Conservation (phyloP, 2,329 filamentous ascomycete species). For the Phialocephala subalpina region DNA sequence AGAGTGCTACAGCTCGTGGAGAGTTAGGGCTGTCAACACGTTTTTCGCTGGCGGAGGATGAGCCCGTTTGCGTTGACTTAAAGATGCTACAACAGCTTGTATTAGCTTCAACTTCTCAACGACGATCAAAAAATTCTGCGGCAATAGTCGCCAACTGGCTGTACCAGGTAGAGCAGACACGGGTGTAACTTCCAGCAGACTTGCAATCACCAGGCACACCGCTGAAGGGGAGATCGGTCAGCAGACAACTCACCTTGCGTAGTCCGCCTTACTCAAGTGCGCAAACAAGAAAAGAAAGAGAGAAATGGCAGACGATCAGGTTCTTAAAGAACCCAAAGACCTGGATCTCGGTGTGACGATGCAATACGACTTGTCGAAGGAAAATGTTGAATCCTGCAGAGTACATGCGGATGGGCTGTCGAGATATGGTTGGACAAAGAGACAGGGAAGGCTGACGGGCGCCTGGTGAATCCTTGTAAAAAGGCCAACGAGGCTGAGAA, state of each 20-base stretch:
- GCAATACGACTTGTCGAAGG: conserved; percentile 16
- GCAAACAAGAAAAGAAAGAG: background rate
- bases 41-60: background rate
- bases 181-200: conserved; percentile 18
- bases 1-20: conserved; percentile 15
- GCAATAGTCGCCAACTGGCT: conserved; percentile 21
- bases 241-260: conserved; percentile 30
- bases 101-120: conserved; percentile 18
- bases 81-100: conserved; percentile 4
- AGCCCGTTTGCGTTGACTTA: conserved; percentile 1
- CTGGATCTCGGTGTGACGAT: conserved; percentile 27
- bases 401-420: conserved; percentile 12
- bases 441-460: conserved; percentile 20
- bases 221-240: conserved; percentile 19
- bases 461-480: background rate
- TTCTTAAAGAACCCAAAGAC: conserved; percentile 18
- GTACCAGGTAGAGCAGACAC: conserved; percentile 17
- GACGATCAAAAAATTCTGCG: background rate
- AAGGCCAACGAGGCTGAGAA: conserved; percentile 20
- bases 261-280: background rate
- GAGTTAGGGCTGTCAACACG: conserved; percentile 4
- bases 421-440: conserved; percentile 16
- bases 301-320: conserved; percentile 11
- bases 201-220: conserved; percentile 21
- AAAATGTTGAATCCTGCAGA: conserved; percentile 19